A percentile compares a stretch with the other conserved stretches of the same genome.
These are phyloP conservation scores for Auriculariales sp. DNA, from an alignment of 768 basidiomycete genomes.

Conservation along the genomic window DNA sequence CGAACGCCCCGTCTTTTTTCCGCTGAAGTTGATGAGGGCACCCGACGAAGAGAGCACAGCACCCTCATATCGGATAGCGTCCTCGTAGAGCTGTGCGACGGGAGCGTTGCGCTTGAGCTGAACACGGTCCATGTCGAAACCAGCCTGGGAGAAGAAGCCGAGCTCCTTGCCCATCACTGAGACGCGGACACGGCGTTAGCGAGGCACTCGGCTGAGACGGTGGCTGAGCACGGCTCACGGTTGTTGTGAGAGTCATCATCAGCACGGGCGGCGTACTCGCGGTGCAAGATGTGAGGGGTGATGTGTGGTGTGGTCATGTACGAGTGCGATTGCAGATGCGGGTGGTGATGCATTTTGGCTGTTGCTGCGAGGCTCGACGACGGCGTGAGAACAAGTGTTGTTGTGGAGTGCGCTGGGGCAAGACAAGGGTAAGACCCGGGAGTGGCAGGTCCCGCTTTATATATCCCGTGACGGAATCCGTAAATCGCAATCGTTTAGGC, in stretches of 20 bases:
- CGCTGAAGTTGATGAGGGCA: conserved; percentile 98
- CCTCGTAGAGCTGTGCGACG: conserved; percentile 85
- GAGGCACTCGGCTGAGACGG: too few relatives aligned
- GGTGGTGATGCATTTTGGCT: conserved; percentile 51
- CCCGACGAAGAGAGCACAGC: conserved; percentile 94
- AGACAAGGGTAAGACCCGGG: too few relatives aligned
- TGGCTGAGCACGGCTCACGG: conserved; percentile 7
- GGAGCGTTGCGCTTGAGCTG: conserved; percentile 91
- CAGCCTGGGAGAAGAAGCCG: conserved; percentile 95
- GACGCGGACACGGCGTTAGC: not conserved
- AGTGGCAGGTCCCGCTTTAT: too few relatives aligned
- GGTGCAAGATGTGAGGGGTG: conserved; percentile 81
- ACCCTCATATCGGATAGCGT: conserved; percentile 95
- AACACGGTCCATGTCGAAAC: conserved; percentile 97
- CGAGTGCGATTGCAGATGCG: conserved; percentile 20
- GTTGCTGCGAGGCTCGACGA: too few relatives aligned
- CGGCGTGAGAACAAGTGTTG: too few relatives aligned
- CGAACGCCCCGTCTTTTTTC: conserved; percentile 95
- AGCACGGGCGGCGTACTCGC: conserved; percentile 61
- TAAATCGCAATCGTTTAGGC: too few relatives aligned
- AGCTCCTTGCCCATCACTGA: conserved; percentile 85
- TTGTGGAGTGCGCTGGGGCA: too few relatives aligned
- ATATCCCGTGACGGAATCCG: too few relatives aligned
- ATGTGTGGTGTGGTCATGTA: conserved; percentile 58
- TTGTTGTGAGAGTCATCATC: conserved; percentile 37